Percentiles rank a stretch among this genome's conserved stretches.
Evolutionary conservation across 139 green algal species (phyloP).

Genomic region (Dunaliella primolecta): DNA sequence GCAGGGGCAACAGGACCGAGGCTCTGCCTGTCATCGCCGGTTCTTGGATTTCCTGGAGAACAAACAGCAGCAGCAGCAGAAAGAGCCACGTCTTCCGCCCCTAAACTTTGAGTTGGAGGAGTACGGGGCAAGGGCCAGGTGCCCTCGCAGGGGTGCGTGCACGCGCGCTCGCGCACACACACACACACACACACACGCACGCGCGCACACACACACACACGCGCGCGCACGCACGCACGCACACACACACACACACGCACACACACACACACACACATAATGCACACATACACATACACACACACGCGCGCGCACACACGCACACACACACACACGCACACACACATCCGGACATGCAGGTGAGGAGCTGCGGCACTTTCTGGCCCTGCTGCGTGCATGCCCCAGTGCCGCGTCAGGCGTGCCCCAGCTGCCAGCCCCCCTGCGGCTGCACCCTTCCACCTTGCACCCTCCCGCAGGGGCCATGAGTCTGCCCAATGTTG

Average conservation of each 20-base stretch:
- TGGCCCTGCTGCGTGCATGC: neutral
- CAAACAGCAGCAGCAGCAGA: too few relatives aligned
- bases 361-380: neutral
- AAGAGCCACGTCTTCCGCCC: too few relatives aligned
- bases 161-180: neutral
- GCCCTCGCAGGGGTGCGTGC: neutral
- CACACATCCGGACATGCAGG: neutral
- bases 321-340: neutral
- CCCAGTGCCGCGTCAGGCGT: neutral
- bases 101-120: neutral
- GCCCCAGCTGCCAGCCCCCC: neutral
- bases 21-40: too few relatives aligned
- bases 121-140: neutral
- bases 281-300: neutral
- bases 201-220: neutral
- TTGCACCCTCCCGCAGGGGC: neutral
- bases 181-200: neutral
- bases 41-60: too few relatives aligned
- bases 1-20: too few relatives aligned
- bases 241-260: neutral
- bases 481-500: neutral
- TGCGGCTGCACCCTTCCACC: neutral
- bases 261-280: neutral
- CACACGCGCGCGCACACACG: neutral
- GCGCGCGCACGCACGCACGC: neutral